These are phyloP conservation scores for Neurospora sp. DNA, from an alignment of 495 filamentous ascomycete genomes.

Conservation along the genomic window DNA sequence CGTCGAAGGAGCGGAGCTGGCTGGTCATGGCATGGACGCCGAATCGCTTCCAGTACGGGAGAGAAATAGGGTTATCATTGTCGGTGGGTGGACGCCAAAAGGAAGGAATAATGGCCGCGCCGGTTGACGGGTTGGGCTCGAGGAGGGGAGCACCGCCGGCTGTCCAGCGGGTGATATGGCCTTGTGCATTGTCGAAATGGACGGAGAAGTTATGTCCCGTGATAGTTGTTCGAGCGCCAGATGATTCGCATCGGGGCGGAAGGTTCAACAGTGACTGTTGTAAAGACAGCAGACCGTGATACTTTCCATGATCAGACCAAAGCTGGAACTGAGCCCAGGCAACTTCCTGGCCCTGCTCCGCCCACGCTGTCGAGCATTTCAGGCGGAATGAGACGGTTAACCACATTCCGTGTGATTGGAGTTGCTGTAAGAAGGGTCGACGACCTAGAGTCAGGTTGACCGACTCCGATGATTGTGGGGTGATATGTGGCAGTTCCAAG, in stretches of 20 bases:
- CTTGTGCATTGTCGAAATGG: conserved; percentile 30
- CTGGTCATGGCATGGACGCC: conserved; percentile 26
- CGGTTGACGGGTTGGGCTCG: conserved; percentile 30
- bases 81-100: conserved; percentile 44
- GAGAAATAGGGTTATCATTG: conserved; percentile 41
- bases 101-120: conserved; percentile 24
- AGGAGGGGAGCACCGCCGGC: conserved; percentile 10
- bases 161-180: conserved; percentile 28
- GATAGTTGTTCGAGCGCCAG: not conserved
- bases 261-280: too few relatives aligned
- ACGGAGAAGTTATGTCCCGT: conserved; percentile 14
- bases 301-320: not conserved
- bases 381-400: conserved; percentile 14
- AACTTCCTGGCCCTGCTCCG: conserved; percentile 15
- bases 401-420: conserved; percentile 12
- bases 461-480: conserved; percentile 1
- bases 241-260: not conserved
- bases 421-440: too few relatives aligned
- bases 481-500: conserved; percentile 9
- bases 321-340: conserved; percentile 17
- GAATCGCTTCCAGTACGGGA: conserved; percentile 30
- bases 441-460: not conserved
- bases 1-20: conserved; percentile 31
- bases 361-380: conserved; percentile 10
- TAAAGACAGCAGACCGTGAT: not conserved